Percentiles rank a stretch among this genome's conserved stretches.
These are phyloP conservation scores for Trichoderma sp. DNA, from an alignment of 2,329 filamentous ascomycete species.

Conservation along the genomic window DNA sequence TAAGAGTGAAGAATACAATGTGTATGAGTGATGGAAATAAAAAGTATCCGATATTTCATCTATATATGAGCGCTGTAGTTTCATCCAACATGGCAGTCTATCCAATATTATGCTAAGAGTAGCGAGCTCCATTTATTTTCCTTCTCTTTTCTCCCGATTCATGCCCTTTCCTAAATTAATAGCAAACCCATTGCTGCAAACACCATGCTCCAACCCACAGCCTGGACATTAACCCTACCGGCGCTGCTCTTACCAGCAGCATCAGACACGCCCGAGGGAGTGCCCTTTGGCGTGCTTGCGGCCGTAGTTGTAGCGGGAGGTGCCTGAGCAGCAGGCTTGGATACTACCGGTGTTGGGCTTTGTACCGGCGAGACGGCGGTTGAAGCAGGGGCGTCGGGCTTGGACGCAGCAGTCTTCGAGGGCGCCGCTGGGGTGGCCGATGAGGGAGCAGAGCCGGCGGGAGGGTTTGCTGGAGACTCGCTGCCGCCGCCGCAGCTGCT, in stretches of 20 bases:
- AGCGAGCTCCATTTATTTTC: background rate
- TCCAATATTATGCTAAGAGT: background rate
- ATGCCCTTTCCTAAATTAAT: background rate
- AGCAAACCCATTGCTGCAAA: constrained; percentile 2
- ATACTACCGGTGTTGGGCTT: background rate
- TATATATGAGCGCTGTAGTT: background rate
- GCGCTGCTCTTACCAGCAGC: background rate
- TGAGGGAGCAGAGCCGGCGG: background rate
- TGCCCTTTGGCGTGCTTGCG: background rate
- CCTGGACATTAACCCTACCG: background rate
- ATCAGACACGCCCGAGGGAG: background rate
- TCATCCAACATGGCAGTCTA: constrained; percentile 14
- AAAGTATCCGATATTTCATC: constrained; percentile 1
- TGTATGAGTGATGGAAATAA: background rate
- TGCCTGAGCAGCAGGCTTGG: background rate
- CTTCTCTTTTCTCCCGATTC: background rate
- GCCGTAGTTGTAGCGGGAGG: background rate
- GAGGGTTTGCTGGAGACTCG: background rate
- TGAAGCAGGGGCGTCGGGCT: background rate
- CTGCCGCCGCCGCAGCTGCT: constrained; percentile 30
- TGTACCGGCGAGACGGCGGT: background rate
- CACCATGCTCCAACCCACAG: background rate
- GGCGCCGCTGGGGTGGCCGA: background rate
- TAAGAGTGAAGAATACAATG: background rate
- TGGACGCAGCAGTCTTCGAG: background rate